Base-by-base conservation (phyloP, 768 basidiomycete genomes). In the Panus rudis region DNA sequence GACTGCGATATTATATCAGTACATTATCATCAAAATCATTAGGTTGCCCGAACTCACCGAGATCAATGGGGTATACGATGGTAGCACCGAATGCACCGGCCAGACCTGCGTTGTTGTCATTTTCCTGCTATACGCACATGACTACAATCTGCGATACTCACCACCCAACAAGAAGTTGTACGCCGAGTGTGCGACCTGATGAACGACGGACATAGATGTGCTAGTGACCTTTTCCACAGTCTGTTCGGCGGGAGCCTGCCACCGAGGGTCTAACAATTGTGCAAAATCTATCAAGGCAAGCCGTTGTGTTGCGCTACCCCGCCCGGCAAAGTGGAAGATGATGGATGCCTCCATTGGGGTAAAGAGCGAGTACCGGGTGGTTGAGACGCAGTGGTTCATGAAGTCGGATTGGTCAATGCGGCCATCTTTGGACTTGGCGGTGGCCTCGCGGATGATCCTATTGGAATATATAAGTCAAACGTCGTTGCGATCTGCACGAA, bases 291-390 rank as follows among this genome's bases (percentile, higher is more conserved):
- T 64, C 28, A 94, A 64, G 8, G 91, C 78, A 40, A 99, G 74
- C 17, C 92, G 76, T 55, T 82, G 78, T 37, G 69, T 68, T 3
- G 70, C 66, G 34, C 71, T 67, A 12, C 92, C 93, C 37, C 92
- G 78, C 11, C 88, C 83, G 21, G 92, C 92, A 66, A 97, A 98
- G 63, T 99, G 94, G 69, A 97, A 99, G 56, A 99, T 82, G 56
- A 98, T 96, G 41, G 85, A 79, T n/a, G 87, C 91, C 63, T 98
- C 94, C 89, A 97, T 94, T 4, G 94, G 94, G 1, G 92, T 93
- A 63, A 97, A 97, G 41, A 94, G 75, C 28, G 90, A 86, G 63
- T 98, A 97, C 27, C 94, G 85, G 52, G 93, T 90, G 52, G 72
- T 84, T 26, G 82, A 76, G 21, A 87, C 81, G 12, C 92, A 78